phyloP scores from a whole-genome alignment of 345 rosid species.

The Rhodamnia rubescens region DNA sequence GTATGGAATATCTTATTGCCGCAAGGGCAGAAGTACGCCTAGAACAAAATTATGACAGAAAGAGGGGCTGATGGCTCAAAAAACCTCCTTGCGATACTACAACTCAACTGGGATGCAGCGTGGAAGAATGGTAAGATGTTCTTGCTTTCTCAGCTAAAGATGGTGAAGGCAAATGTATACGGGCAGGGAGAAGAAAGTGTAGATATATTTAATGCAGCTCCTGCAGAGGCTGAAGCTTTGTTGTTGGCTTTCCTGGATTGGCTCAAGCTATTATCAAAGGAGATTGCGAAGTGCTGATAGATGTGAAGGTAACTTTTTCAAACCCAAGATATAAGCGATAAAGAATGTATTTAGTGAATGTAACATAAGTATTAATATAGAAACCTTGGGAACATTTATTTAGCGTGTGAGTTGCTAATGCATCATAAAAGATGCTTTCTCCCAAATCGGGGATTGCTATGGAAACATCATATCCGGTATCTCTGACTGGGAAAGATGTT shows the following conservation, averaged over 20 bases:
- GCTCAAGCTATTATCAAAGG: neutral
- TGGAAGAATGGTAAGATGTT: neutral
- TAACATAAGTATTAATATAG: neutral
- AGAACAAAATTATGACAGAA: neutral
- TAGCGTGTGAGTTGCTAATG: neutral
- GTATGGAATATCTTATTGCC: neutral
- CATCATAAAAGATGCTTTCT: neutral
- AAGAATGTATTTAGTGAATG: neutral
- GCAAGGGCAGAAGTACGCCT: neutral
- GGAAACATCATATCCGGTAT: neutral
- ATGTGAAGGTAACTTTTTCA: neutral
- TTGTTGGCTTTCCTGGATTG: neutral
- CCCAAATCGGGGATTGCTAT: neutral
- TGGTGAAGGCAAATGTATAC: neutral
- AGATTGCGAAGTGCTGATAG: neutral
- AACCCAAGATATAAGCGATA: neutral
- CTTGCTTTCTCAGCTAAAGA: neutral
- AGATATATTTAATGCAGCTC: neutral
- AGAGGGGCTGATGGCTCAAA: neutral
- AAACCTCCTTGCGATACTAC: neutral
- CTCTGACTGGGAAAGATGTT: neutral
- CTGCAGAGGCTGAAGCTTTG: neutral
- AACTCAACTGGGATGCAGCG: neutral
- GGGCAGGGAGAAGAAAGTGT: neutral
- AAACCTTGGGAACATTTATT: neutral